Evolutionary conservation across 1,139 yeast genomes (phyloP), one percentile per base, ranked within the genome.

Genomic region (Suhomyces bribrorum): DNA sequence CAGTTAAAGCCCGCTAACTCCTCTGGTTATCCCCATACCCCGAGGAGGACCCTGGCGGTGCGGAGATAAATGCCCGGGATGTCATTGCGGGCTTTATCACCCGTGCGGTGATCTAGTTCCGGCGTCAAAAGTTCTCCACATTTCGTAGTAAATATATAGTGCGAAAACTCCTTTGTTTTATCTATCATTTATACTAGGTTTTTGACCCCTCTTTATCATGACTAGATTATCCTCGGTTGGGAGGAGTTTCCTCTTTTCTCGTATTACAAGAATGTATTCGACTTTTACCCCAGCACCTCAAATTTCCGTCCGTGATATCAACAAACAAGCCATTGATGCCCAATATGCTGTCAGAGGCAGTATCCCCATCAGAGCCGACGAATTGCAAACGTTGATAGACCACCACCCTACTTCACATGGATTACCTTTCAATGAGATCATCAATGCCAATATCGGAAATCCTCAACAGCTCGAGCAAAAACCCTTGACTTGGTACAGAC

Each of bases 401-500:
- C 58, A 62, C 20, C 57, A 66, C 32, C 66, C 72, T 1, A 69
- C 77, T 34, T 81, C 83, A 14, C 73, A 70, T 26, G 79, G 86
- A 2, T 67, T 88, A 45, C 95, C 96, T 1, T 94, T 89, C 57
- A 69, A 75, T 33, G 67, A 77, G 46, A 87, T 92, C 50, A 83
- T 92, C 56, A 81, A 80, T 53, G 95, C 97, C 46, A 92, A 94
- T 61, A 92, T 92, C 46, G 98, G 98, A 25, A 94, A 94, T 59
- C 98, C 98, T 2, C 98, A 92, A 62, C 97, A 90, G 59, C 74
- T 92, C 54, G 92, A 87, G 53, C 99, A 92, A 63, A 77, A 82
- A 54, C 98, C 98, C 2, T 71, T 92, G 54, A 87, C 96, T n/a
- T 94, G 94, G 73, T 89, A 88, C 64, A 77, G 98, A 56, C 95